Evolutionary conservation across 2,329 filamentous ascomycete genomes (phyloP).

Genomic region (Alternaria metachromatica): DNA sequence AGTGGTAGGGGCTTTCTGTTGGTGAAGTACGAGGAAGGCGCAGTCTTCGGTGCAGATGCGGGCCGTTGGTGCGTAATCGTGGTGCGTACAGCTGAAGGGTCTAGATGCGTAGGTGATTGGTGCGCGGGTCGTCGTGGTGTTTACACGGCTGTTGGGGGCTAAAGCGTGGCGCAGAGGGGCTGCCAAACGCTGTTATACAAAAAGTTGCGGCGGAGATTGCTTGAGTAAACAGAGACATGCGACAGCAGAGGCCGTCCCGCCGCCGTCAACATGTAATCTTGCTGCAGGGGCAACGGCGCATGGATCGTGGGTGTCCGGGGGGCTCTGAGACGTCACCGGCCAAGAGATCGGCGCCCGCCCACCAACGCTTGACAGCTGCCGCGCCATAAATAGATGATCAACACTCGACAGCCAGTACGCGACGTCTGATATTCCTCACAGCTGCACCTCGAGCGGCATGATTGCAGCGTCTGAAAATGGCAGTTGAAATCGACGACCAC

Average conservation of each 20-base stretch:
- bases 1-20: neutral
- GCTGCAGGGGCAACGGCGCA: conserved; percentile 12
- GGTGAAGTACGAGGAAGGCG: conserved; percentile 13
- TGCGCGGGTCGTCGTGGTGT: conserved; percentile 8
- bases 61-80: conserved; percentile 16
- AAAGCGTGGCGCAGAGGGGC: neutral
- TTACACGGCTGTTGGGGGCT: conserved; percentile 2
- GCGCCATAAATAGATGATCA: conserved; percentile 3
- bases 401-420: neutral
- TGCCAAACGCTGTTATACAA: neutral
- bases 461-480: conserved; percentile 20
- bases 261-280: conserved; percentile 12
- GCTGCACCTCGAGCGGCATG: conserved; percentile 13
- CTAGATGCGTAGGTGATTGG: conserved; percentile 24
- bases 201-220: neutral
- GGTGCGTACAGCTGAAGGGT: conserved; percentile 14
- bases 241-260: neutral
- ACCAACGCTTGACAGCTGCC: conserved; percentile 2
- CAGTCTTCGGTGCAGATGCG: conserved; percentile 8
- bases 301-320: neutral
- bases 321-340: conserved; percentile 10
- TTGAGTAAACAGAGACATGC: neutral
- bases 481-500: conserved; percentile 17
- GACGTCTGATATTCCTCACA: neutral
- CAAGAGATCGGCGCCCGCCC: conserved; percentile 4